phyloP scores from a whole-genome alignment of 495 filamentous ascomycete genomes.

The Penicillium antarcticum region DNA sequence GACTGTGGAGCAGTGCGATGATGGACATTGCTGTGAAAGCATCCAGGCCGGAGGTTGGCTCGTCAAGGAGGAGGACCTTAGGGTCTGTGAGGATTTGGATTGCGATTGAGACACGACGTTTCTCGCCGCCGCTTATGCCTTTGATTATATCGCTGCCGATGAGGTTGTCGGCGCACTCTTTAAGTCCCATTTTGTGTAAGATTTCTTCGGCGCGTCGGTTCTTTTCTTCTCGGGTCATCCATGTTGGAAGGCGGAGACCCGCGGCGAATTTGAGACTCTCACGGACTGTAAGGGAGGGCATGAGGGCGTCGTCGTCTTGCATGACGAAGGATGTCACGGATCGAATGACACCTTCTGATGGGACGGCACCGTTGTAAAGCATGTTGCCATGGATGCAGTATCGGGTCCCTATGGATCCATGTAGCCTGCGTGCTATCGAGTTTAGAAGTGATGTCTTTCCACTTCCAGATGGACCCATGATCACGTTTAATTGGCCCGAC shows the following conservation, averaged over 20 bases:
- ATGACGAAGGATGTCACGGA: conserved; percentile 73
- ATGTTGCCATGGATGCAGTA: conserved; percentile 57
- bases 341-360: conserved; percentile 60
- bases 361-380: conserved; percentile 63
- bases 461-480: conserved; percentile 74
- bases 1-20: conserved; percentile 61
- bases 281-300: conserved; percentile 70
- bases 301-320: conserved; percentile 70
- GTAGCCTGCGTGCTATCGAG: conserved; percentile 61
- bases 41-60: conserved; percentile 73
- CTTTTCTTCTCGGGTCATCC: conserved; percentile 65
- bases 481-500: conserved; percentile 63
- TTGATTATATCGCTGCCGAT: conserved; percentile 69
- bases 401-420: conserved; percentile 49
- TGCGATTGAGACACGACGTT: conserved; percentile 69
- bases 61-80: conserved; percentile 65
- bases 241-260: conserved; percentile 61
- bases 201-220: conserved; percentile 63
- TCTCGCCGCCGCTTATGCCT: conserved; percentile 76
- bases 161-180: conserved; percentile 72
- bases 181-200: conserved; percentile 68
- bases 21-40: conserved; percentile 75
- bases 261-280: conserved; percentile 70
- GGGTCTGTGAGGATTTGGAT: conserved; percentile 74
- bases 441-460: conserved; percentile 73